phyloP scores from a whole-genome alignment of 345 rosid species.

The Eutrema yunnanense region DNA sequence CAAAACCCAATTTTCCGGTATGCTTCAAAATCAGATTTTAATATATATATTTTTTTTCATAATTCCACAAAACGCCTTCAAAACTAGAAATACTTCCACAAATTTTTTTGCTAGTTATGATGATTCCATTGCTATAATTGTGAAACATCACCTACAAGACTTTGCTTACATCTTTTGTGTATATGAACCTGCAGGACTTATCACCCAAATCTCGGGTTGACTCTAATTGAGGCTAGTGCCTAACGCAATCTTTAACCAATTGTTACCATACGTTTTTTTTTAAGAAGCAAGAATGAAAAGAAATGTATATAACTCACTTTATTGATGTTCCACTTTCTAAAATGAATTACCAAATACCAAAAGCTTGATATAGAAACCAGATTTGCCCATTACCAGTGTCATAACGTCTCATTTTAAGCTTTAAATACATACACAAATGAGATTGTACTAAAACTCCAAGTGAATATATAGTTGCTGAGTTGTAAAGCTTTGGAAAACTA shows the following conservation, averaged over 20 bases:
- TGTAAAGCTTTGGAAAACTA: slow-evolving; percentile 17
- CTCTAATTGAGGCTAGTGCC: slow-evolving; percentile 1
- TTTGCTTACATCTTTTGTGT: not conserved
- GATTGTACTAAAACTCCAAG: not conserved
- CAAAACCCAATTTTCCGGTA: slow-evolving; percentile 3
- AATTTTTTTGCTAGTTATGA: not conserved
- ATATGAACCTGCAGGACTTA: slow-evolving; percentile 2
- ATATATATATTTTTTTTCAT: not conserved
- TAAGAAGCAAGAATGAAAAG: not conserved
- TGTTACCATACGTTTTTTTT: not conserved
- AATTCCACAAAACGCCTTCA: not conserved
- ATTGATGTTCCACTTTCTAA: slow-evolving; percentile 9
- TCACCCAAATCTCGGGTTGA: not conserved
- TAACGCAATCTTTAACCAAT: slow-evolving; percentile 1
- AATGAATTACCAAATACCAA: slow-evolving; percentile 5
- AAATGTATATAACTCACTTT: not conserved
- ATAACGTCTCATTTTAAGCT: not conserved
- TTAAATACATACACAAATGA: not conserved
- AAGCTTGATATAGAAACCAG: slow-evolving; percentile 7
- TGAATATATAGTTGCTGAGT: slow-evolving; percentile 16
- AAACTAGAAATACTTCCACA: not conserved
- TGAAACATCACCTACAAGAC: slow-evolving; percentile 6
- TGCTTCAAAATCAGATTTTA: not conserved
- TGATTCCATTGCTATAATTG: slow-evolving; percentile 11
- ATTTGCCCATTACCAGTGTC: slow-evolving; percentile 6